phyloP scores from a whole-genome alignment of 2,329 filamentous ascomycete genomes.

The Trichoderma breve region DNA sequence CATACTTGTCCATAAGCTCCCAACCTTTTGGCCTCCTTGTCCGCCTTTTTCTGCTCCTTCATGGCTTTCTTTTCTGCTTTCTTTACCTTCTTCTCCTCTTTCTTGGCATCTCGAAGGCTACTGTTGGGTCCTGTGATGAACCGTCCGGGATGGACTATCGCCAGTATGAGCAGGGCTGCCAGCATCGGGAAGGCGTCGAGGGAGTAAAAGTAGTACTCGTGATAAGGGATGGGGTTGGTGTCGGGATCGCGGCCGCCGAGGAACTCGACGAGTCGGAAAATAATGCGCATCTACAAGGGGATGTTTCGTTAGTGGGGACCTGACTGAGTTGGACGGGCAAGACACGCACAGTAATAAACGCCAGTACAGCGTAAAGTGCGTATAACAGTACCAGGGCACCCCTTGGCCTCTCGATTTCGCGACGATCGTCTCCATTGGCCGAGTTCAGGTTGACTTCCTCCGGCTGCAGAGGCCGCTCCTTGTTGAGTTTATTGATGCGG shows the following conservation, averaged over 20 bases:
- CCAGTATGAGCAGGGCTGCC: background rate
- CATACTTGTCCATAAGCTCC: background rate
- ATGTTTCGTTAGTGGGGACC: background rate
- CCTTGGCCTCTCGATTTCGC: background rate
- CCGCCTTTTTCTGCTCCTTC: background rate
- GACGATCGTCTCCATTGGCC: background rate
- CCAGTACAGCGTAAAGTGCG: background rate
- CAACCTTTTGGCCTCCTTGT: background rate
- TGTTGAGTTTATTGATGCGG: background rate
- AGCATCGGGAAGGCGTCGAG: constrained; percentile 11
- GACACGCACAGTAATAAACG: constrained; percentile 4
- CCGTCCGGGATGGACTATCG: background rate
- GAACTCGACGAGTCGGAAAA: constrained; percentile 3
- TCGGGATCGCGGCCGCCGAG: background rate
- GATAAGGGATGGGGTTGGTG: background rate
- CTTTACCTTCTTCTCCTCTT: background rate
- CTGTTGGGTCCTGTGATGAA: background rate
- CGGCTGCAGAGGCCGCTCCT: background rate
- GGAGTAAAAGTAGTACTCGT: constrained; percentile 13
- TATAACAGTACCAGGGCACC: background rate
- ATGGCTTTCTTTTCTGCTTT: background rate
- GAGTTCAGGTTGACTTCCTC: background rate
- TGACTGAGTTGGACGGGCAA: background rate
- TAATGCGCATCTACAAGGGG: background rate
- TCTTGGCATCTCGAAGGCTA: background rate